Evolutionary conservation across 805 yeast species (phyloP).

Genomic region (Limtongozyma cylindracea): DNA sequence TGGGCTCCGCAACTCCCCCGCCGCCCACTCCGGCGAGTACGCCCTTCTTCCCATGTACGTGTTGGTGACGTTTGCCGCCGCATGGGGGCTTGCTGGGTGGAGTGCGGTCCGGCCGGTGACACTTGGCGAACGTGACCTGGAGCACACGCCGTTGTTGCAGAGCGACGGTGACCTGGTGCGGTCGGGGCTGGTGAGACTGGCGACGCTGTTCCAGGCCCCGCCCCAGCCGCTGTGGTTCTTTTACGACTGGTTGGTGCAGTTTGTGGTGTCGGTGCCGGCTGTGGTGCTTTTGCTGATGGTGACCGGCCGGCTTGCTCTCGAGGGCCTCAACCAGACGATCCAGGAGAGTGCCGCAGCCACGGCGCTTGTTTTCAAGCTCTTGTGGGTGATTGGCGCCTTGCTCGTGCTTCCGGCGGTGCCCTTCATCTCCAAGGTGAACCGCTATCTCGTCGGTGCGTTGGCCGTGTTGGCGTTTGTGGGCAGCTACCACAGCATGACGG

Average conservation of each 20-base stretch:
- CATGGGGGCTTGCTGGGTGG: slow-evolving; percentile 28
- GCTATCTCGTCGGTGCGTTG: slow-evolving; percentile 14
- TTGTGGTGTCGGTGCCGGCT: slow-evolving; percentile 38
- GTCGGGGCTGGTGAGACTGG: slow-evolving; percentile 2
- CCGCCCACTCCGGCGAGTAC: slow-evolving; percentile 27
- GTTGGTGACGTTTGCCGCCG: slow-evolving; percentile 17
- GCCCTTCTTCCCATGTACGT: slow-evolving; percentile 18
- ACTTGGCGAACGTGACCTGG: slow-evolving; percentile 3
- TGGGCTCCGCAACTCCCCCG: slow-evolving; percentile 18
- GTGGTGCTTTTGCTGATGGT: slow-evolving; percentile 27
- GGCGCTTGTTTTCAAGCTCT: slow-evolving; percentile 6
- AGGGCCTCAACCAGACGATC: slow-evolving; percentile 43
- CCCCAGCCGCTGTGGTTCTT: slow-evolving; percentile 17
- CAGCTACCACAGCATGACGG: slow-evolving; percentile 10
- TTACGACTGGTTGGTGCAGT: slow-evolving; percentile 71
- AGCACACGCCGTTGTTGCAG: slow-evolving; percentile 9
- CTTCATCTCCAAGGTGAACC: slow-evolving; percentile 42
- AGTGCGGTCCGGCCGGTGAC: slow-evolving; percentile 5
- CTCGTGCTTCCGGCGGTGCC: slow-evolving; percentile 30
- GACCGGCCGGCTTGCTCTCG: slow-evolving; percentile 26
- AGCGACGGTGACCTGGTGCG: slow-evolving; percentile 4
- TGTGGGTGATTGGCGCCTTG: slow-evolving; percentile 10
- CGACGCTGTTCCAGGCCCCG: slow-evolving; percentile 1
- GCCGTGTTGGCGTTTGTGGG: slow-evolving; percentile 11
- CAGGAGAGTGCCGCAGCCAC: slow-evolving; percentile 34